Evolutionary conservation across 2,329 filamentous ascomycete species (phyloP).

Genomic region (Aspergillus neoniger): DNA sequence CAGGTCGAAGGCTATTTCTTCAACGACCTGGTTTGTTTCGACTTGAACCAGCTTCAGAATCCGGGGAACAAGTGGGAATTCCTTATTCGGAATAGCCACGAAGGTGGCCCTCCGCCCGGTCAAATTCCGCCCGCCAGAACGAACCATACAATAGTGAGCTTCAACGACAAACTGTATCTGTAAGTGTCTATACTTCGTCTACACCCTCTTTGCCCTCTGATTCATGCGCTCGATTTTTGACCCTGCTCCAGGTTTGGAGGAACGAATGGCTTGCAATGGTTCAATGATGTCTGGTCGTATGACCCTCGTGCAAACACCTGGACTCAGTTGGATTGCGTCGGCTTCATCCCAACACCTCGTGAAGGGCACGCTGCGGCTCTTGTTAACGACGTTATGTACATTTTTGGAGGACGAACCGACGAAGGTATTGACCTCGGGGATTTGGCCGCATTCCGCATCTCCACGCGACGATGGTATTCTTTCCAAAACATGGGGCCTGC

Average conservation of each 20-base stretch:
- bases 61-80: constrained; percentile 93
- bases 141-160: constrained; percentile 90
- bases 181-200: constrained; percentile 51
- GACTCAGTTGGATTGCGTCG: constrained; percentile 91
- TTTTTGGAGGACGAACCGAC: constrained; percentile 94
- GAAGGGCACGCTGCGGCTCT: constrained; percentile 93
- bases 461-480: constrained; percentile 92
- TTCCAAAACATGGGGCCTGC: constrained; percentile 99
- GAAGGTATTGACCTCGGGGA: constrained; percentile 92
- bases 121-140: constrained; percentile 84
- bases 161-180: constrained; percentile 91
- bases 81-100: constrained; percentile 73
- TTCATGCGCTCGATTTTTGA: constrained; percentile 7
- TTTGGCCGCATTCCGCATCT: constrained; percentile 79
- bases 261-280: constrained; percentile 94
- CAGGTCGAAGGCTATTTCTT: constrained; percentile 98
- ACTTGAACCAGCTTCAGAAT: constrained; percentile 90
- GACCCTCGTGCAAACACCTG: constrained; percentile 81
- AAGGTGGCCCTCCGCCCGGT: constrained; percentile 57
- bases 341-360: constrained; percentile 89
- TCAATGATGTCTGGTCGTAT: constrained; percentile 98
- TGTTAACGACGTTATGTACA: constrained; percentile 98
- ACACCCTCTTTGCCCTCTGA: background rate
- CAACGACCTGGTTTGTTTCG: constrained; percentile 94
- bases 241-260: constrained; percentile 74